phyloP scores from a whole-genome alignment of 495 filamentous ascomycete genomes.

The Penicillium pancosmium region DNA sequence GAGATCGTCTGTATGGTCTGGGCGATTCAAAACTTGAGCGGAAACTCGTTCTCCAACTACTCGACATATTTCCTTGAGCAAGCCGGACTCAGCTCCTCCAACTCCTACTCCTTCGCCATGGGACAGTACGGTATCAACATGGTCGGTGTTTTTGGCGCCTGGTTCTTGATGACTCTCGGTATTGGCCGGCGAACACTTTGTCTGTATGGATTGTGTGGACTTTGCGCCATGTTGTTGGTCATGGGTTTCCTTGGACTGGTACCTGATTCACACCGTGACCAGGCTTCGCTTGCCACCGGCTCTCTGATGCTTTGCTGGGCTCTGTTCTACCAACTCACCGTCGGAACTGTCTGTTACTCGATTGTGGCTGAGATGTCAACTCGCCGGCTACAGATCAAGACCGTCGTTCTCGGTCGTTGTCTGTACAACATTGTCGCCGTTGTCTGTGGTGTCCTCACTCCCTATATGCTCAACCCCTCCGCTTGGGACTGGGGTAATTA shows the following conservation, averaged over 20 bases:
- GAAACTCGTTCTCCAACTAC: constrained; percentile 80
- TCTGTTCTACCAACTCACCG: constrained; percentile 72
- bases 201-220: constrained; percentile 65
- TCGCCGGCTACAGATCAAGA: constrained; percentile 75
- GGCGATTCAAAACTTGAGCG: constrained; percentile 81
- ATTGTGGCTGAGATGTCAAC: constrained; percentile 76
- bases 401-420: constrained; percentile 69
- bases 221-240: constrained; percentile 67
- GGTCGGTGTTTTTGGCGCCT: constrained; percentile 71
- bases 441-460: constrained; percentile 68
- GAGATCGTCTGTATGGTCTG: constrained; percentile 80
- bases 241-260: constrained; percentile 76
- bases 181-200: constrained; percentile 74
- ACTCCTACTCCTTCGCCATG: constrained; percentile 70
- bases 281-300: constrained; percentile 67
- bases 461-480: constrained; percentile 74
- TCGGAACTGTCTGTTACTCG: constrained; percentile 79
- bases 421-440: constrained; percentile 75
- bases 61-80: constrained; percentile 78
- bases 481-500: constrained; percentile 78
- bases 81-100: constrained; percentile 61
- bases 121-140: constrained; percentile 78
- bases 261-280: constrained; percentile 50
- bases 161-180: constrained; percentile 69
- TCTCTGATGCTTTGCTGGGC: constrained; percentile 74